Percentiles rank a stretch among this genome's conserved stretches.
Evolutionary conservation across 2,329 filamentous ascomycete species (phyloP).

Genomic region (Fusarium secorum): DNA sequence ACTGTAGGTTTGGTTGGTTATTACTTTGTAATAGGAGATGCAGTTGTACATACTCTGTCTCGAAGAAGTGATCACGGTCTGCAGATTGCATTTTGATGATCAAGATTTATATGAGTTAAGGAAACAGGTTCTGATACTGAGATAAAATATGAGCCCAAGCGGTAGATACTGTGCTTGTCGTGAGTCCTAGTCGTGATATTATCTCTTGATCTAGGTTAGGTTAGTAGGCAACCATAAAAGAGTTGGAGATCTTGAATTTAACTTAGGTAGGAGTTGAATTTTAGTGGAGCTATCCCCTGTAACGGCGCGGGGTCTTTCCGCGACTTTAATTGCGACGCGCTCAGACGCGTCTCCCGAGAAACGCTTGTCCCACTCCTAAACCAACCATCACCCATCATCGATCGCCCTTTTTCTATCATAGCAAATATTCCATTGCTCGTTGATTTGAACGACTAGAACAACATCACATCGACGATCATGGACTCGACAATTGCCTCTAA

Average conservation of each 20-base stretch:
- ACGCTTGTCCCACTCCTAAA: conserved; percentile 15
- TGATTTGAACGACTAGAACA: neutral
- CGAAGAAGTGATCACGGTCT: conserved; percentile 86
- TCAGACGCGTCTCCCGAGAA: conserved; percentile 50
- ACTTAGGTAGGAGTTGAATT: conserved; percentile 10
- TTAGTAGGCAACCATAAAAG: conserved; percentile 19
- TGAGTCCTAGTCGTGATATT: neutral
- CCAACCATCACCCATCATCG: conserved; percentile 10
- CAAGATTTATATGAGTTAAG: neutral
- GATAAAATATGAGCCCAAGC: neutral
- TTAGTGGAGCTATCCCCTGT: conserved; percentile 28
- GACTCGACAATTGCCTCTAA: conserved; percentile 50
- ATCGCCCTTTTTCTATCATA: conserved; percentile 4
- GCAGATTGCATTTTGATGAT: conserved; percentile 67
- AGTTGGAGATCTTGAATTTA: conserved; percentile 4
- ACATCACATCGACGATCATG: conserved; percentile 36
- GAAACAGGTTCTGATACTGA: too few relatives aligned
- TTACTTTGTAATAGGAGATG: neutral
- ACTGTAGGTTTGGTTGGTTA: conserved; percentile 45
- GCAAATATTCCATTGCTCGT: conserved; percentile 11
- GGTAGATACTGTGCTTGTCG: neutral
- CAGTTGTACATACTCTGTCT: conserved; percentile 75
- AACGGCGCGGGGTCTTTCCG: conserved; percentile 42
- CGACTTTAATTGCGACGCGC: conserved; percentile 52
- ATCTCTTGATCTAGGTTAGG: conserved; percentile 7